These are phyloP conservation scores for Chytriomyces hyalinus DNA, from an alignment of 192 early-diverging fungal genomes.

Conservation along the genomic window DNA sequence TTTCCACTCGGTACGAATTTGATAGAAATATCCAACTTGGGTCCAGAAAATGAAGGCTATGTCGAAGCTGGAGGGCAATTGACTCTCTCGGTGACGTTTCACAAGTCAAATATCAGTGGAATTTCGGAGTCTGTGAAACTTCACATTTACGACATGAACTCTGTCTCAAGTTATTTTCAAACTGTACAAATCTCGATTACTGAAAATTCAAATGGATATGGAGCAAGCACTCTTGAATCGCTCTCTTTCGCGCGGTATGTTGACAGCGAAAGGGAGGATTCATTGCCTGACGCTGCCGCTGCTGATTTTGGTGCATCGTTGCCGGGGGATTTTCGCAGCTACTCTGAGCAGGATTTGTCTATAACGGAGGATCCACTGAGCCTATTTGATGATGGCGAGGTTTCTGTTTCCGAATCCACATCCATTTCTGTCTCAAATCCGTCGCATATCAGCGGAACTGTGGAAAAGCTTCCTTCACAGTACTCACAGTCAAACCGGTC, in stretches of 20 bases:
- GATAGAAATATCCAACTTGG: slow-evolving; percentile 63
- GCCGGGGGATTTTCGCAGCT: slow-evolving; percentile 3
- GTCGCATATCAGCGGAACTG: background rate
- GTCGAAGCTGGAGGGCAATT: slow-evolving; percentile 67
- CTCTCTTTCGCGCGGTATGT: slow-evolving; percentile 22
- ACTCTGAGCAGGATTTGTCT: slow-evolving; percentile 30
- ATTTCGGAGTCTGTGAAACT: slow-evolving; percentile 81
- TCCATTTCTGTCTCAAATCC: slow-evolving; percentile 27
- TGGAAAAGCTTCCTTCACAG: slow-evolving; percentile 22
- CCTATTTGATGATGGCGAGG: slow-evolving; percentile 27
- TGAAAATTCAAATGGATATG: slow-evolving; percentile 47
- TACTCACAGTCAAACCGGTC: slow-evolving; percentile 20
- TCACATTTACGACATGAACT: slow-evolving; percentile 71
- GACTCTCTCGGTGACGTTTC: slow-evolving; percentile 61
- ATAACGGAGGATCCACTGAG: slow-evolving; percentile 29
- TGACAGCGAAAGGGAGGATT: slow-evolving; percentile 27
- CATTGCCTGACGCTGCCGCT: slow-evolving; percentile 16
- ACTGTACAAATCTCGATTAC: slow-evolving; percentile 70
- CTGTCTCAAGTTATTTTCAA: slow-evolving; percentile 62
- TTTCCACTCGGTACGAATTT: slow-evolving; percentile 63
- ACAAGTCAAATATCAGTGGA: slow-evolving; percentile 63
- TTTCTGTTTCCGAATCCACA: slow-evolving; percentile 14
- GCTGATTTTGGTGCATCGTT: background rate
- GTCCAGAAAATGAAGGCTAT: slow-evolving; percentile 59
- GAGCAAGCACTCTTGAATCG: slow-evolving; percentile 16